Evolutionary conservation across 495 filamentous ascomycete species (phyloP).

Genomic region (Penicillium dipodomyicola): DNA sequence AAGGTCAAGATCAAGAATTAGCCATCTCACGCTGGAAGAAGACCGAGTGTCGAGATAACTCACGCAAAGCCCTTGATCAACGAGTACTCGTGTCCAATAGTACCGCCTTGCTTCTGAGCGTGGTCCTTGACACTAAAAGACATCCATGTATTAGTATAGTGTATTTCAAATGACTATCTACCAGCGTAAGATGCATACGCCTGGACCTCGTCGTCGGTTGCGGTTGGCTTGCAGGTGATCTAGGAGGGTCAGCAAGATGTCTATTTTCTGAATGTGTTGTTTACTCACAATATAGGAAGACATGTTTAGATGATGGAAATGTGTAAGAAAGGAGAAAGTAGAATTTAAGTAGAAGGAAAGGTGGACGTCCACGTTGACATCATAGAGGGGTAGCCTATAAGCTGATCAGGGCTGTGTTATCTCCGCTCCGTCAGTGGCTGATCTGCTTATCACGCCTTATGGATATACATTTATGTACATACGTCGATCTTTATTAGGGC

Average conservation of each 20-base stretch:
- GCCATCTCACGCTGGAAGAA: neutral
- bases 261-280: too few species aligned
- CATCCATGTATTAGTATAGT: neutral
- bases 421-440: neutral
- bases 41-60: neutral
- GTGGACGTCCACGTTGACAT: neutral
- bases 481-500: too few species aligned
- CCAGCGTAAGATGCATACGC: neutral
- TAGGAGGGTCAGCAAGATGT: neutral
- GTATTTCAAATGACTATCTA: neutral
- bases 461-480: too few species aligned
- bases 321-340: neutral
- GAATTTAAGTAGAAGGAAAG: neutral
- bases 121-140: constrained; percentile 5
- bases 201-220: constrained; percentile 1
- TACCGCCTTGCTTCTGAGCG: neutral
- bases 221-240: constrained; percentile 6
- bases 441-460: neutral
- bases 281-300: constrained; percentile 6
- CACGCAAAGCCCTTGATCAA: constrained; percentile 14
- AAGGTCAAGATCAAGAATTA: neutral
- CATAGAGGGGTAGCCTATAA: constrained; percentile 13
- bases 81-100: constrained; percentile 2
- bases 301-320: neutral
- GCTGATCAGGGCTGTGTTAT: constrained; percentile 3